Evolutionary conservation across 2,329 filamentous ascomycete species (phyloP).

Genomic region (Trichoderma citrinoviride): DNA sequence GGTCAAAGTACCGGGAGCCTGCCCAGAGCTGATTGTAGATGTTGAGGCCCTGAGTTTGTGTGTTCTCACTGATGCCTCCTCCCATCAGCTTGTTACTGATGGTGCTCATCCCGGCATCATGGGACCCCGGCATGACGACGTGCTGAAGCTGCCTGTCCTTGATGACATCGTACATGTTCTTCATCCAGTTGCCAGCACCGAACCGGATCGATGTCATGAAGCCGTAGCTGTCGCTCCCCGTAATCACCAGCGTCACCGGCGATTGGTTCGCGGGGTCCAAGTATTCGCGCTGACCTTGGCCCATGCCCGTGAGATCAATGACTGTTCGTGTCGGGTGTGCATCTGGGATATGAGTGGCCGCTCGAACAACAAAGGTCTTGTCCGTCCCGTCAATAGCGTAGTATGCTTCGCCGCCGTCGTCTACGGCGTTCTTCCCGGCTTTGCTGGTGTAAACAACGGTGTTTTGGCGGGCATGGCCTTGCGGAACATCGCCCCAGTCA

Average conservation of each 20-base stretch:
- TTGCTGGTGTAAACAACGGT: conserved; percentile 29
- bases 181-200: conserved; percentile 36
- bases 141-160: conserved; percentile 42
- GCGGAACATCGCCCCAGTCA: conserved; percentile 35
- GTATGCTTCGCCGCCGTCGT: conserved; percentile 35
- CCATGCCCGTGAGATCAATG: conserved; percentile 34
- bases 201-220: conserved; percentile 34
- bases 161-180: conserved; percentile 33
- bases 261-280: conserved; percentile 32
- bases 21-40: conserved; percentile 45
- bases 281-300: conserved; percentile 36
- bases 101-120: conserved; percentile 49
- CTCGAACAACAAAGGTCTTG: conserved; percentile 33
- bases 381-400: conserved; percentile 33
- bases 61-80: conserved; percentile 41
- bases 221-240: conserved; percentile 35
- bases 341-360: conserved; percentile 33
- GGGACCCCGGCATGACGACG: conserved; percentile 47
- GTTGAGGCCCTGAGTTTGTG: conserved; percentile 45
- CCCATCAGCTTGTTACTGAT: conserved; percentile 37
- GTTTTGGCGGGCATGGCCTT: conserved; percentile 35
- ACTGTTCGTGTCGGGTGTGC: conserved; percentile 30
- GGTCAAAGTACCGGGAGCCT: conserved; percentile 48
- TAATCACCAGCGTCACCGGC: conserved; percentile 36
- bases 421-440: conserved; percentile 22